Conservation (phyloP, 2,329 filamentous ascomycete species). For the Curvularia eragrostidis region DNA sequence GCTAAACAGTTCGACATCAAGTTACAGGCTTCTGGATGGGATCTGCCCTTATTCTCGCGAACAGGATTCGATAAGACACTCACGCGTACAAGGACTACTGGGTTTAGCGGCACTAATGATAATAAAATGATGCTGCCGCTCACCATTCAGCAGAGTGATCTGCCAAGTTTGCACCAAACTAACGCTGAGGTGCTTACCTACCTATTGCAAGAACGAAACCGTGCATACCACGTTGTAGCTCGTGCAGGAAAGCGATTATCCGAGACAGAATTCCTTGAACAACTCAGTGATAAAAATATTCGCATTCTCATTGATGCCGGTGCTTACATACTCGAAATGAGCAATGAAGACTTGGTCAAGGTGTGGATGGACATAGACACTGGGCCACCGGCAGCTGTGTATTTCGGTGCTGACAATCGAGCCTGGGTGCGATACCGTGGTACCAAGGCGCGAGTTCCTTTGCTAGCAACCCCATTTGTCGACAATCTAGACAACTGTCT, state of each 20-base stretch:
- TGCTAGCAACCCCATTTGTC: constrained; percentile 66
- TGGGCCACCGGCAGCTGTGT: constrained; percentile 42
- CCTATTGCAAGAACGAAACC: constrained; percentile 57
- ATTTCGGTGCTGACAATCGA: constrained; percentile 67
- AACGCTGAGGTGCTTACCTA: constrained; percentile 70
- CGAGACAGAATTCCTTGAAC: constrained; percentile 40
- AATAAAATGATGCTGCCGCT: constrained; percentile 65
- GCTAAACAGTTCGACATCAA: constrained; percentile 69
- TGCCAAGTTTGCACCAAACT: constrained; percentile 64
- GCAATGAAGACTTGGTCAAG: constrained; percentile 53
- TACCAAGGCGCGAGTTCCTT: constrained; percentile 52
- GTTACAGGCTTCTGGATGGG: constrained; percentile 71
- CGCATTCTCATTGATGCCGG: constrained; percentile 73
- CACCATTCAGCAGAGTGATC: constrained; percentile 62
- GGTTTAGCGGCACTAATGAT: constrained; percentile 75
- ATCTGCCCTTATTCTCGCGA: constrained; percentile 55
- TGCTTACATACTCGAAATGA: constrained; percentile 70
- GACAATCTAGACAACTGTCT: constrained; percentile 65
- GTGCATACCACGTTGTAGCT: constrained; percentile 36
- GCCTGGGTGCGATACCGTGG: constrained; percentile 60
- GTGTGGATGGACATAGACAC: constrained; percentile 57
- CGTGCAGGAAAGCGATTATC: constrained; percentile 2
- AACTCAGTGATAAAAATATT: constrained; percentile 56
- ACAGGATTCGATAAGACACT: constrained; percentile 49
- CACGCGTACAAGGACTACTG: constrained; percentile 57